Base-by-base conservation (phyloP, 2,329 filamentous ascomycete genomes). In the Dothideomycetidae sp. region DNA sequence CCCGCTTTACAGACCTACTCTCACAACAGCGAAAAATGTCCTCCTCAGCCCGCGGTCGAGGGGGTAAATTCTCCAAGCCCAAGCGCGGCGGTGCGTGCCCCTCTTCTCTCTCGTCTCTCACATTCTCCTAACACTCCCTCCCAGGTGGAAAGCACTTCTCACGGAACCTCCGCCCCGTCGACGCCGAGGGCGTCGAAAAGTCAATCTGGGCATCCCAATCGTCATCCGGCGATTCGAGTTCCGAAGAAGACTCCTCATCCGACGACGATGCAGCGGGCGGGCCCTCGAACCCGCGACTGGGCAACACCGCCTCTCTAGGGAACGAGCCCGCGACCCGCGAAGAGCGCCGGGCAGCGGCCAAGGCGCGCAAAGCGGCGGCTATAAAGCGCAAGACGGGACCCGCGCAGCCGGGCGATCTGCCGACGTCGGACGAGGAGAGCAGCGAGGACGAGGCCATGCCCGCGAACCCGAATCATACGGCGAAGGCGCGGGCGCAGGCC, bases 71-170 rank as follows among this genome's bases (percentile, higher is more conserved):
- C 61, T 81, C 76, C 66, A 96, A 94, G 68, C 84, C 80, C 49
- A 85, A 83, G 50, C 73, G 88, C 63, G 88, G 88, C 70, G 86
- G 88, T 88, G 63, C 50, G 71, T 53, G 2, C 21, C 16, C 12
- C 17, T 17, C 23, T 14, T 29, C 10, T 11, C 14, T 18, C 10
- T 21, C 4, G 13, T 17, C 3, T 23, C 15, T 23, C 13, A 4
- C 16, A n/a, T n/a, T n/a, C 5, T 29, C 52, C 50, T 49, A 31
- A 50, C 29, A 14, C 17, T 17, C 30, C 15, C 17, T 15, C 46
- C 3, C 40, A 93, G 86, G 86, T 45, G 90, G 90, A 54, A 93
- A 94, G 63, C 79, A 93, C 55, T 98, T 92, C 66, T 94, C 86
- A 48, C 80, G 84, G 48, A 78, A 94, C 58, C 75, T 96, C 32